Evolutionary conservation across 345 rosid species (phyloP).

Genomic region (Toxicodendron radicans): DNA sequence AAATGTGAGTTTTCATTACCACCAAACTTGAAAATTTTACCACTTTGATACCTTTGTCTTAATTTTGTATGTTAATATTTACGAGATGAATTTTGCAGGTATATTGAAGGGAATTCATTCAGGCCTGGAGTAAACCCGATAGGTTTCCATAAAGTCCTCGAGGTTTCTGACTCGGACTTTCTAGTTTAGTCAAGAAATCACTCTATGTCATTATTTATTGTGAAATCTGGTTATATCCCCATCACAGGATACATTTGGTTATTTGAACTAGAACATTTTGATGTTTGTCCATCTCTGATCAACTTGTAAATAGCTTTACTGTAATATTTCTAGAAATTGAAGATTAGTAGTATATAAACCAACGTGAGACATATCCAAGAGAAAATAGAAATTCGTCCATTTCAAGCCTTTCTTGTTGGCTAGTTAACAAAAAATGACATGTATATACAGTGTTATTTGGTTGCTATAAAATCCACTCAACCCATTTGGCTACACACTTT

Average conservation of each 20-base stretch:
- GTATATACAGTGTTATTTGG: neutral
- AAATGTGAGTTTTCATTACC: constrained; percentile 52
- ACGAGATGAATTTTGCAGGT: constrained; percentile 39
- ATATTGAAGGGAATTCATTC: constrained; percentile 78
- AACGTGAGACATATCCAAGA: neutral
- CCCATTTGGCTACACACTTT: too few species aligned
- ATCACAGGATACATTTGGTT: neutral
- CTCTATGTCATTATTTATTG: constrained; percentile 5
- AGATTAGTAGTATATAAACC: neutral
- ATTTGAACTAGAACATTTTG: constrained; percentile 16
- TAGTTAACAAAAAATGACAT: neutral
- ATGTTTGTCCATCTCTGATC: neutral
- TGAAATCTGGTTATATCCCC: neutral
- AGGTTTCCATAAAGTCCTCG: constrained; percentile 64
- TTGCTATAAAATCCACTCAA: neutral
- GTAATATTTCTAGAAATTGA: neutral
- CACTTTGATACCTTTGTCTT: neutral
- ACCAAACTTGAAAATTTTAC: neutral
- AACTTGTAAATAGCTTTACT: neutral
- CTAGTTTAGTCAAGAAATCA: constrained; percentile 34
- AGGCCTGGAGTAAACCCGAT: constrained; percentile 58
- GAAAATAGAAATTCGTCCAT: neutral
- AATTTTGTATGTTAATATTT: neutral
- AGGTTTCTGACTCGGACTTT: constrained; percentile 65
- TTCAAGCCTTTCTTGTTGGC: neutral